phyloP scores from a whole-genome alignment of 2,329 filamentous ascomycete species.

The Penicillium sp. region DNA sequence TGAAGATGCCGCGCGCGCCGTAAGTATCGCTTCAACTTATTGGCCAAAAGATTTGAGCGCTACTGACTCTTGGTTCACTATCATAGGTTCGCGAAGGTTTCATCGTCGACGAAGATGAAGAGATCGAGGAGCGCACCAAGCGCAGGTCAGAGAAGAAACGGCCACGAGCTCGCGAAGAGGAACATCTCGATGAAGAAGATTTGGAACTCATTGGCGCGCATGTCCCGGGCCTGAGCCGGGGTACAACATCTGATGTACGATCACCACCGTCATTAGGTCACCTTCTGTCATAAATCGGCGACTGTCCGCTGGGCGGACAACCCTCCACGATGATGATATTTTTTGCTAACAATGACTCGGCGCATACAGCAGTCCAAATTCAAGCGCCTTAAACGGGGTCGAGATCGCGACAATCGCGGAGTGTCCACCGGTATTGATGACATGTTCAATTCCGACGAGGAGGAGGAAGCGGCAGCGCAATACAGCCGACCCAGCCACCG shows the following conservation, averaged over 20 bases:
- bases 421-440: slow-evolving; percentile 77
- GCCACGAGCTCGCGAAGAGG: slow-evolving; percentile 77
- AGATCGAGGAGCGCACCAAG: slow-evolving; percentile 67
- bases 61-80: slow-evolving; percentile 16
- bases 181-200: slow-evolving; percentile 88
- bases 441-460: slow-evolving; percentile 95
- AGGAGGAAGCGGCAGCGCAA: slow-evolving; percentile 61
- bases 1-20: slow-evolving; percentile 77
- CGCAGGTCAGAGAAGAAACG: slow-evolving; percentile 71
- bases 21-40: slow-evolving; percentile 44
- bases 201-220: slow-evolving; percentile 89
- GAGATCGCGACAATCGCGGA: slow-evolving; percentile 60
- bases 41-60: slow-evolving; percentile 5
- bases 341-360: slow-evolving; percentile 18
- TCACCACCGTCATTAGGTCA: neutral
- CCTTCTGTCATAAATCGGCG: neutral
- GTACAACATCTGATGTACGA: slow-evolving; percentile 69
- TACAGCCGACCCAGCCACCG: slow-evolving; percentile 52
- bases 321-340: no score
- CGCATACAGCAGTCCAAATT: slow-evolving; percentile 71
- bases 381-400: slow-evolving; percentile 93
- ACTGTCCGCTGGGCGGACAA: neutral
- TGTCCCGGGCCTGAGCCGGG: slow-evolving; percentile 69
- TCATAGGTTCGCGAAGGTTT: slow-evolving; percentile 85
- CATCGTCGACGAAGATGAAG: slow-evolving; percentile 90